Evolutionary conservation across 2,329 filamentous ascomycete species (phyloP).

Genomic region (Phialemonium atrogriseum): DNA sequence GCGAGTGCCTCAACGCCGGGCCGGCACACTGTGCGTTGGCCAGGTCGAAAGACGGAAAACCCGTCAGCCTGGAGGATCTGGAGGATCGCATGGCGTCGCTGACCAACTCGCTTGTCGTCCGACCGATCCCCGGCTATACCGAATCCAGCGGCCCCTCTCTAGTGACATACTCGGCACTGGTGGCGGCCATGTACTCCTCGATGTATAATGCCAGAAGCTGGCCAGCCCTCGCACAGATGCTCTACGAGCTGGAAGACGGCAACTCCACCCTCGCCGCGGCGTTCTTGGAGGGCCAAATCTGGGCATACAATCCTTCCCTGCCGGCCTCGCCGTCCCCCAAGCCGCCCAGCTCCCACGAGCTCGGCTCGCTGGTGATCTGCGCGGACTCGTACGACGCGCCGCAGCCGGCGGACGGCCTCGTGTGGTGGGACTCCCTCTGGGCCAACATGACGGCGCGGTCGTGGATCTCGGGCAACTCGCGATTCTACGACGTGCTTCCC

Average conservation of each 20-base stretch:
- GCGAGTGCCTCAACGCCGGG: slow-evolving; percentile 39
- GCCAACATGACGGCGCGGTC: slow-evolving; percentile 34
- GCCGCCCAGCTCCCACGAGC: slow-evolving; percentile 28
- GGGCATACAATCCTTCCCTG: slow-evolving; percentile 32
- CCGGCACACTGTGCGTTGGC: slow-evolving; percentile 36
- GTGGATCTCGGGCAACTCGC: slow-evolving; percentile 39
- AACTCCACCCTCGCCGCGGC: slow-evolving; percentile 32
- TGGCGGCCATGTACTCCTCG: slow-evolving; percentile 28
- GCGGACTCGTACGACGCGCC: slow-evolving; percentile 36
- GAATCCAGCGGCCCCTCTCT: slow-evolving; percentile 30
- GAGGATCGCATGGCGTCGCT: slow-evolving; percentile 29
- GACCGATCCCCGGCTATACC: slow-evolving; percentile 30
- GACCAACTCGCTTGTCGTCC: slow-evolving; percentile 26
- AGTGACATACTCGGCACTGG: slow-evolving; percentile 35
- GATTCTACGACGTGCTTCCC: slow-evolving; percentile 34
- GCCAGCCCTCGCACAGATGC: slow-evolving; percentile 30
- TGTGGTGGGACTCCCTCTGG: slow-evolving; percentile 39
- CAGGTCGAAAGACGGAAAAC: slow-evolving; percentile 16
- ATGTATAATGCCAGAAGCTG: slow-evolving; percentile 36
- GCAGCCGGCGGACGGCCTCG: slow-evolving; percentile 25
- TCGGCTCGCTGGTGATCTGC: slow-evolving; percentile 33
- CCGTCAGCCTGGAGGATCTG: slow-evolving; percentile 26
- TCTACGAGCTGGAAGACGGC: slow-evolving; percentile 33
- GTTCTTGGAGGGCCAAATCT: slow-evolving; percentile 27
- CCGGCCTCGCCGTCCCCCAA: slow-evolving; percentile 18